phyloP scores from a whole-genome alignment of 768 basidiomycete genomes.

The Suillus decipiens region DNA sequence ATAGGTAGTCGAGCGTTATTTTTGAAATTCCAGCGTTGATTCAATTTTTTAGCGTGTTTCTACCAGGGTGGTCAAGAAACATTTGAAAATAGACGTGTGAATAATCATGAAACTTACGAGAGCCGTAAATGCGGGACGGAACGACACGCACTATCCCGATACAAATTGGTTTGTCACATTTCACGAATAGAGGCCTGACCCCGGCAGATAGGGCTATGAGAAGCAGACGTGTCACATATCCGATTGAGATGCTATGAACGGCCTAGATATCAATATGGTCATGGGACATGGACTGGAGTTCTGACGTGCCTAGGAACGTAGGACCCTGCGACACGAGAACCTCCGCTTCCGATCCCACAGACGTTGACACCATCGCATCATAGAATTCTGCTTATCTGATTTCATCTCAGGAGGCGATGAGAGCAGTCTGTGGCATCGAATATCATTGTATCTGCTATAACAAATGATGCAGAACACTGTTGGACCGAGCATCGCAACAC shows the following conservation, averaged over 20 bases:
- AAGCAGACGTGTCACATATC: background rate
- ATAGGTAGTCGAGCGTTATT: background rate
- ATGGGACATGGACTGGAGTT: background rate
- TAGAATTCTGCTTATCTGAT: background rate
- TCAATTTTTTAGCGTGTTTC: background rate
- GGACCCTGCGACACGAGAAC: background rate
- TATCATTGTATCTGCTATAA: background rate
- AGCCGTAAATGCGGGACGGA: background rate
- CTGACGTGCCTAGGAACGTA: background rate
- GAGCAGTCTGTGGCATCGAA: background rate
- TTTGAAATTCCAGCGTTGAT: background rate
- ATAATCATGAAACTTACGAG: background rate
- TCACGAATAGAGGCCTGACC: background rate
- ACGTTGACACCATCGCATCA: background rate
- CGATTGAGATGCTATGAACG: background rate
- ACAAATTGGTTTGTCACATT: background rate
- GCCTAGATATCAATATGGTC: background rate
- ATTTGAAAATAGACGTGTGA: background rate
- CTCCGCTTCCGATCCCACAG: background rate
- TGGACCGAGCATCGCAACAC: background rate
- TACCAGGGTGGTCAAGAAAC: background rate
- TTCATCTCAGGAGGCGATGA: background rate
- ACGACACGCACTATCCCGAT: background rate
- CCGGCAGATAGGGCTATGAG: background rate
- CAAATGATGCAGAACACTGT: background rate